Evolutionary conservation across 768 basidiomycete species (phyloP).

Genomic region (Amanita polypyramis): DNA sequence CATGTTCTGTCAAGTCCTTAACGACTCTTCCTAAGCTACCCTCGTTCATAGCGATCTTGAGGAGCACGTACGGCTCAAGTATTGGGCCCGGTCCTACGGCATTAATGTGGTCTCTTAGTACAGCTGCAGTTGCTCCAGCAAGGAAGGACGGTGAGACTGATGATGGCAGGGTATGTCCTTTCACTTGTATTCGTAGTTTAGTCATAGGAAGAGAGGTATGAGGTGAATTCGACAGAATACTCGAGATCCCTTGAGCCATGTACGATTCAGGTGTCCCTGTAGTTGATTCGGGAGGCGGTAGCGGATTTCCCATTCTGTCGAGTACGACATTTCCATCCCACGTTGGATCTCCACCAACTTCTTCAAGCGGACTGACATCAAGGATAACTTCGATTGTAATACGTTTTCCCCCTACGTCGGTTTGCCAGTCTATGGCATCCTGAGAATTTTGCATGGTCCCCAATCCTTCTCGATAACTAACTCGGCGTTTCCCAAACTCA

Average conservation of each 20-base stretch:
- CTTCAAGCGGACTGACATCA: constrained; percentile 39
- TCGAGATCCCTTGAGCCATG: constrained; percentile 61
- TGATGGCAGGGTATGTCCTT: constrained; percentile 29
- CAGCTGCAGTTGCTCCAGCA: constrained; percentile 51
- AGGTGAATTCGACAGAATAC: constrained; percentile 66
- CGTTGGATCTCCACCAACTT: constrained; percentile 51
- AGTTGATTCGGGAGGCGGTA: constrained; percentile 42
- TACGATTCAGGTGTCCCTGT: constrained; percentile 37
- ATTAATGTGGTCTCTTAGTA: constrained; percentile 51
- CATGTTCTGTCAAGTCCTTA: constrained; percentile 76
- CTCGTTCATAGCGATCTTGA: constrained; percentile 60
- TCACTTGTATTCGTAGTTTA: constrained; percentile 47
- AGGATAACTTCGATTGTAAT: constrained; percentile 43
- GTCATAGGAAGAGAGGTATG: constrained; percentile 68
- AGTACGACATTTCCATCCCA: constrained; percentile 78
- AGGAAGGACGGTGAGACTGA: constrained; percentile 40
- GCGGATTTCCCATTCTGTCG: constrained; percentile 36
- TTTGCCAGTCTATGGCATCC: constrained; percentile 42
- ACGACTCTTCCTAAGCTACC: constrained; percentile 67
- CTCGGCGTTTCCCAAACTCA: constrained; percentile 66
- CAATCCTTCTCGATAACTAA: constrained; percentile 68
- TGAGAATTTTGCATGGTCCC: constrained; percentile 21
- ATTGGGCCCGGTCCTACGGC: constrained; percentile 61
- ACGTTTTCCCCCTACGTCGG: constrained; percentile 50
- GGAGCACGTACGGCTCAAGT: constrained; percentile 66